Conservation (phyloP, 169 alveolate species). For the Cryptosporidium meleagridis region DNA sequence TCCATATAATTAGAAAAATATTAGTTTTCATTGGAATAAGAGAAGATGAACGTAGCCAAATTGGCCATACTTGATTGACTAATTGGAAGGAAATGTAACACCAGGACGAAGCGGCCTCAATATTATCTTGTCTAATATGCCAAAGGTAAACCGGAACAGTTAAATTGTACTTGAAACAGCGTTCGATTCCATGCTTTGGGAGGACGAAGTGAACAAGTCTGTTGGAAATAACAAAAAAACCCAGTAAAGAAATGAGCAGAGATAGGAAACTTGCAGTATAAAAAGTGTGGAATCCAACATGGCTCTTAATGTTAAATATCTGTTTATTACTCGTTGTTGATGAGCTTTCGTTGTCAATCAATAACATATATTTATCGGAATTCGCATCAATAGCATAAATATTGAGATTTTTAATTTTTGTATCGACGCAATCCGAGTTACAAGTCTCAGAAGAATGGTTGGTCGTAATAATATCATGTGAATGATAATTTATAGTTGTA, state of each 20-base stretch:
- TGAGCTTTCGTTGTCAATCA: not conserved
- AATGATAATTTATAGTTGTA: not conserved
- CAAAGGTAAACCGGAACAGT: conserved; percentile 49
- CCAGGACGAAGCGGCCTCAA: conserved; percentile 68
- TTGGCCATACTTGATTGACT: conserved; percentile 61
- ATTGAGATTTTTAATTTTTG: not conserved
- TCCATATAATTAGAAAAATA: conserved; percentile 18
- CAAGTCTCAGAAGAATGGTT: not conserved
- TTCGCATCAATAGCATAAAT: no score
- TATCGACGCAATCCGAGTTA: not conserved
- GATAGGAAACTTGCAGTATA: conserved; percentile 7
- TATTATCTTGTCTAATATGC: conserved; percentile 65
- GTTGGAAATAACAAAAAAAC: conserved; percentile 10
- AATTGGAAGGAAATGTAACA: conserved; percentile 60
- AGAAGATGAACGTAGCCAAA: conserved; percentile 11
- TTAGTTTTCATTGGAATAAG: conserved; percentile 14
- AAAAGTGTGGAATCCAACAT: conserved; percentile 4
- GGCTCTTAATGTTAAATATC: not conserved
- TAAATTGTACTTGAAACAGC: conserved; percentile 7
- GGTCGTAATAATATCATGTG: no score
- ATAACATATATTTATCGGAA: not conserved
- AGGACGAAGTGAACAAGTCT: conserved; percentile 41
- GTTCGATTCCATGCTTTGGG: conserved; percentile 36
- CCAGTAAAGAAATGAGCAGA: conserved; percentile 1
- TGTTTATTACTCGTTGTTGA: not conserved